Percentiles rank a stretch among this genome's conserved stretches.
Evolutionary conservation across 192 early-diverging fungal genomes (phyloP).

Genomic region (Coemansia sp.): DNA sequence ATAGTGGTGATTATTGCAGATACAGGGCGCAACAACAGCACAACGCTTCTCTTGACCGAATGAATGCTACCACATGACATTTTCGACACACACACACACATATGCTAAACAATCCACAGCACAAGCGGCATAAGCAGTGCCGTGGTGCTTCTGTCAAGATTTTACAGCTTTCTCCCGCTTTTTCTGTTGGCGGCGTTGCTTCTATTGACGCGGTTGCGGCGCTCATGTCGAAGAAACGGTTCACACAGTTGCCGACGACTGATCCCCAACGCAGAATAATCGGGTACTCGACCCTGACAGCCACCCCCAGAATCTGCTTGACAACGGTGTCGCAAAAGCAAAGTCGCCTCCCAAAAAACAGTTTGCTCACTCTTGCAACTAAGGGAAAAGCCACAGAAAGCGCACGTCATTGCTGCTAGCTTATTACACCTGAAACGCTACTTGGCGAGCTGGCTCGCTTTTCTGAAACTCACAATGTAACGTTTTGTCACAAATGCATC

Average conservation of each 20-base stretch:
- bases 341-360: conserved; percentile 54
- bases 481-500: no score
- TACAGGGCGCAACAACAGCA: conserved; percentile 65
- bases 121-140: conserved; percentile 61
- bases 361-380: conserved; percentile 66
- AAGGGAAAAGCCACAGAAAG: conserved; percentile 1
- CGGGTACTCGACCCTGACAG: conserved; percentile 71
- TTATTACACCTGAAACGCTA: conserved; percentile 78
- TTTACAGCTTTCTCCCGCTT: conserved; percentile 75
- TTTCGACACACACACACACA: conserved; percentile 61
- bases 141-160: conserved; percentile 82
- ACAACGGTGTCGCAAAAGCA: conserved; percentile 51
- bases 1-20: conserved; percentile 66
- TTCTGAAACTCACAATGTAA: conserved; percentile 80
- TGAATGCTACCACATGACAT: conserved; percentile 78
- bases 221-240: conserved; percentile 77
- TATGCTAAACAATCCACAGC: conserved; percentile 57
- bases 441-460: conserved; percentile 75
- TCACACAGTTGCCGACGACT: conserved; percentile 81
- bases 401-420: conserved; percentile 54
- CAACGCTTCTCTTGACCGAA: conserved; percentile 71
- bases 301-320: conserved; percentile 58
- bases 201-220: conserved; percentile 62
- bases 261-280: conserved; percentile 63
- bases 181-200: conserved; percentile 60